Base-by-base conservation (phyloP, 768 basidiomycete species). In the Tricholoma sp. region DNA sequence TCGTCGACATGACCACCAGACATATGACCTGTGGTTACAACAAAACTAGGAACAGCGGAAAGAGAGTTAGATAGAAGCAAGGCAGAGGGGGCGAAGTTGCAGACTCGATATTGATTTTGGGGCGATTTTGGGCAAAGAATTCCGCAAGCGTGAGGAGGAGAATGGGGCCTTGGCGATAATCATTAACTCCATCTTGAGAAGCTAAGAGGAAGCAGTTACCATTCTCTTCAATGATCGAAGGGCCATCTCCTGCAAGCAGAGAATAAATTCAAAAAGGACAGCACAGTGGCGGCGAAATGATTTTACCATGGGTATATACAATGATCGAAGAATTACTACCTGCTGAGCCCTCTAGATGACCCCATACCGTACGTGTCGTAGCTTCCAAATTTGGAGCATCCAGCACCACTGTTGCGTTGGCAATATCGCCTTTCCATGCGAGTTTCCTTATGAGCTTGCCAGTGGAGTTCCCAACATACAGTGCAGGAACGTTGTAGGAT, bases 141-240 rank as follows among this genome's bases (percentile, higher is more conserved):
- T 70, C 69, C 1, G 69, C 69, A 58, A 70, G 65, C 6, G 69
- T 58, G 20, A 70, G 60, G 8, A 70, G 60, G 15, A 70, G 59
- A 20, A 70, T 67, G 1, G 69, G 69, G 32, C 68, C 66, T 70
- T 28, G 34, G 17, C 9, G 20, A 4, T 33, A 13, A 13, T 28
- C 1, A 50, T n/a, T 32, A 24, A 1, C 7, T 24, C 10, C 10
- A 7, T 20, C 18, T 20, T 24, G 11, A 10, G 42, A 44, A 10
- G 8, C 9, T 2, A 20, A 24, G 42, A 1, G 20, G 4, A 10
- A 15, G 12, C 6, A 49, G 53, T 49, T 9, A 68, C 68, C 69
- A 50, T 70, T 70, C 37, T 70, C 69, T 56, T 70, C 69, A 45
- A 70, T 62, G 24, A 70, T 70, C 18, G 66, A 65, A 3, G 69